phyloP scores from a whole-genome alignment of 2,329 filamentous ascomycete species.

The Fusarium redolens region DNA sequence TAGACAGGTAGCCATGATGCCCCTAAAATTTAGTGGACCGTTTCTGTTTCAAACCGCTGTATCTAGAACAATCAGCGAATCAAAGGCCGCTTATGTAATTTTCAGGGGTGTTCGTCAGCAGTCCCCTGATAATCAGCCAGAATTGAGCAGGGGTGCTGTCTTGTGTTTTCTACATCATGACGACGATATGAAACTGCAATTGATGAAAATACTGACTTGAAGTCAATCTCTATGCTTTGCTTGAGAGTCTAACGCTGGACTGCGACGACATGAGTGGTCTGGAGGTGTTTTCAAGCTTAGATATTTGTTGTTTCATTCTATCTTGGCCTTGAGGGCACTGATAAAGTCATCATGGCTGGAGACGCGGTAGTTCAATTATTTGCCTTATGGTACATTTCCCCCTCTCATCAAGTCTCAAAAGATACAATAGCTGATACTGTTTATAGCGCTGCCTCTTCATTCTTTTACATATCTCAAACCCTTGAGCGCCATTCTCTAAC shows the following conservation, averaged over 20 bases:
- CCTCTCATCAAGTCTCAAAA: background rate
- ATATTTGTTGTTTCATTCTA: constrained; percentile 17
- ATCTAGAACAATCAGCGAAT: constrained; percentile 2
- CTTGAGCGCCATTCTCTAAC: constrained; percentile 62
- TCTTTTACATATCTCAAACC: constrained; percentile 60
- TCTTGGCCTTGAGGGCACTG: constrained; percentile 15
- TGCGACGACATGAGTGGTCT: constrained; percentile 29
- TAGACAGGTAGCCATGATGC: background rate
- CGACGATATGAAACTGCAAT: background rate
- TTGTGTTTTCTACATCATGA: constrained; percentile 31
- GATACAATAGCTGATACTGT: background rate
- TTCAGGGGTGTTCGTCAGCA: constrained; percentile 36
- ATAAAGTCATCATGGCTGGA: constrained; percentile 34
- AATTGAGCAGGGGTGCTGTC: constrained; percentile 23
- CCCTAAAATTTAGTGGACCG: constrained; percentile 12
- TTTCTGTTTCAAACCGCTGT: constrained; percentile 6
- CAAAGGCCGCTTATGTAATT: constrained; percentile 32
- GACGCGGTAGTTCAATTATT: constrained; percentile 39
- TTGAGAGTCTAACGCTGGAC: background rate
- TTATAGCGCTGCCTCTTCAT: constrained; percentile 58
- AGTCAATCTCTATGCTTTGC: background rate
- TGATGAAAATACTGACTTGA: background rate
- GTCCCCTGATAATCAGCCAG: constrained; percentile 28
- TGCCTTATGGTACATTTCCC: constrained; percentile 36
- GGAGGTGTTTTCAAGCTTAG: constrained; percentile 10